Evolutionary conservation across 2,329 filamentous ascomycete genomes (phyloP), one percentile per base, ranked within the genome.

Genomic region (Tolypocladium nubicola): DNA sequence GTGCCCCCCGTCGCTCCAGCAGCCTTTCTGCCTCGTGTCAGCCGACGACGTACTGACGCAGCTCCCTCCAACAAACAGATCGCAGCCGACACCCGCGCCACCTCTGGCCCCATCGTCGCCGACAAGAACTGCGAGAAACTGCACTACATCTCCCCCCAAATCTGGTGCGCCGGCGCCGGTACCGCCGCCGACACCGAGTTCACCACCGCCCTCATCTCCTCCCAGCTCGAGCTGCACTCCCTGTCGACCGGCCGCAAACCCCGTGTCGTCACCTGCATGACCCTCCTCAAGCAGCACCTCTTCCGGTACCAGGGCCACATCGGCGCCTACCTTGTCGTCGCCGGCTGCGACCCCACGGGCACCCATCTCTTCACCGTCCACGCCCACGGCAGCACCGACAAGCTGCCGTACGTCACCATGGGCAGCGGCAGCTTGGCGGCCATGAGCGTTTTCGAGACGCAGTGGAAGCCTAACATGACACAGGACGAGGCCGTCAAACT

Each of bases 51-150:
- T 52, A 37, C 47, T 52, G 47, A 52, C 47, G 26, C 40, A 37
- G 30, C 41, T 55, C 53, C n/a, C 4, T 45, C 11, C 26, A 41
- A 33, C 43, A 47, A 47, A 35, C 38, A 92, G 88, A 97, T 99
- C 75, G 94, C 94, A 62, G 94, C 94, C 78, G 94, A 99, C 77
- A 99, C 94, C 64, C 86, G 94, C 83, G 94, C 94, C 62, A 99
- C 94, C 52, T 95, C 89, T 63, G 94, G 94, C 40, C 92, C 94
- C 65, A 99, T 99, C 76, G 94, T 99, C 66, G 95, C 95, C 75
- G 94, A 99, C 84, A 99, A 99, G 90, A 99, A 99, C 83, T 97
- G 94, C 80, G 93, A 99, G 79, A 99, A 99, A 80, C 86, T 99
- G 63, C 94, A 99, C 79, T 99, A 95, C 81, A 99, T 99, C 74